Evolutionary conservation across 2,329 filamentous ascomycete genomes (phyloP), one percentile per base, ranked within the genome.

Genomic region (Phyllosticta citriasiana): DNA sequence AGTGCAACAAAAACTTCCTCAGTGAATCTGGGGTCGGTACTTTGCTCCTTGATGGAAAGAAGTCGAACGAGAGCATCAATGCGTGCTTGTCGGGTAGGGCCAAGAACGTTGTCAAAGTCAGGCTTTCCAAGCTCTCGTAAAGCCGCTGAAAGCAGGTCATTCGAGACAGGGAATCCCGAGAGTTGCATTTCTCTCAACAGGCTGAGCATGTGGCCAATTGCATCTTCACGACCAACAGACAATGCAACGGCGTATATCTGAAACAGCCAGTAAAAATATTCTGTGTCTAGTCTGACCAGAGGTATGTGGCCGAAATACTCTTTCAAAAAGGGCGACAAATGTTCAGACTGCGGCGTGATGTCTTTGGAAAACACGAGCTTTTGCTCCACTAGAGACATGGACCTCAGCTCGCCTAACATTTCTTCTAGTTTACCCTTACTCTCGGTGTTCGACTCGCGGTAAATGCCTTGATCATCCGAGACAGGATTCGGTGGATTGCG

Each of bases 1-100:
- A 78, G 68, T 57, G 72, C 65, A 33, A 70, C 74, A 56, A 86
- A 74, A 58, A 86, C 70, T 26, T 81, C 77, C 61, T 77, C 70
- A 27, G 71, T 73, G 2, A 78, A 63, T 35, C 78, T 70, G 33
- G 77, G 66, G 14, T 72, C 67, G 4, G 77, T 16, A n/a, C 3
- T 47, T 47, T 47, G 40, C 40, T 47, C 40, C 40, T n/a, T 47
- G 12, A 47, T 47, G 40, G 40, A 19, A 47, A 47, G 40, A 5
- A 47, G 6, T 3, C 16, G 40, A 7, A n/a, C 14, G 40, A 47
- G 14, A 47, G 78, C 53, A 72, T 72, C 35, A 76, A 67, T 27
- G 73, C 68, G 66, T 80, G 75, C 30, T 71, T 67, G 57, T 78
- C 72, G 27, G 81, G 64, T 54, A 80, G 14, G 70, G 47, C 70